Evolutionary conservation across 192 early-diverging fungal species (phyloP), one percentile per base, ranked within the genome.

Genomic region (Kappamyces sp.): DNA sequence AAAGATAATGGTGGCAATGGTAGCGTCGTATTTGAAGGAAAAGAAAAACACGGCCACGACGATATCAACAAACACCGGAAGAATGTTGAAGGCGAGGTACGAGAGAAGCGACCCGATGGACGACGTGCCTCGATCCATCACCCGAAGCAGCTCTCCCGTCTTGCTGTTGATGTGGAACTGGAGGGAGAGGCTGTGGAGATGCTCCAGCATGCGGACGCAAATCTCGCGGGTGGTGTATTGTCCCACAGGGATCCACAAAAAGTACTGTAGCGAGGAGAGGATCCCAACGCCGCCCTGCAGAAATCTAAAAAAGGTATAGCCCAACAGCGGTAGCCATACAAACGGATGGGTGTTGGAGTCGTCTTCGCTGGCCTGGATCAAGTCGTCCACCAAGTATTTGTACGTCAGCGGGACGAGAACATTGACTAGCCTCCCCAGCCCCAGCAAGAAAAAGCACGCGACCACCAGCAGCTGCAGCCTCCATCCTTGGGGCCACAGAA

Each of bases 131-230:
- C 89, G 79, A 58, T 91, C 87, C 83, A 91, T 78, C 15, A 97
- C 91, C 2, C 94, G 85, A 29, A 99, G 81, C 6, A 96, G 82
- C 66, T 97, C 92, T 8, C 68, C 68, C 0, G 94, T 98, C 62
- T 96, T 96, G 53, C 94, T 85, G 62, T 87, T 88, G 46, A 97
- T 83, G 59, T 98, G 94, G 68, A 90, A 99, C 22, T 86, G 81
- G 14, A 97, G 75, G 4, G 91, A 91, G 32, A 99, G 80, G 29
- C 66, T 79, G 66, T 93, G 93, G 59, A 95, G 67, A 61, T 99
- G 96, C 37, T 79, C 73, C 46, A 99, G 90, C 81, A 95, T 91
- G 15, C 75, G 78, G 6, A 97, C 80, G 9, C 91, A 90, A n/a
- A 99, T 79, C 49, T 91, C 82, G 46, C 91, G 84, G 11, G 90